phyloP scores from a whole-genome alignment of 331 rosid species.

The Malus hybrid region DNA sequence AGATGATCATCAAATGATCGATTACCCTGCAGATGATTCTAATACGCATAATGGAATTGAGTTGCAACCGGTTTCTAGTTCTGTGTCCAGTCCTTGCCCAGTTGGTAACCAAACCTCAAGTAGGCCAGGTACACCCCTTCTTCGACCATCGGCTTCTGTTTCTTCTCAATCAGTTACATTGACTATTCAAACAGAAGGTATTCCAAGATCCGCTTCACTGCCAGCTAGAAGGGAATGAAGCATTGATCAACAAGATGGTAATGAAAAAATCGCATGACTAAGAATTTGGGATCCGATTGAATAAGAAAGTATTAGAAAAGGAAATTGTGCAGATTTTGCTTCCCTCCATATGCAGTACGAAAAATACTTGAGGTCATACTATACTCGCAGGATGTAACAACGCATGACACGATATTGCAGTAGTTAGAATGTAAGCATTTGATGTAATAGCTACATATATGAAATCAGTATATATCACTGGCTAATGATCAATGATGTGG shows the following conservation, averaged over 20 bases:
- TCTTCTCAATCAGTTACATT: slow-evolving; percentile 33
- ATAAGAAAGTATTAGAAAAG: not conserved
- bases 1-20: slow-evolving; percentile 34
- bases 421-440: not conserved
- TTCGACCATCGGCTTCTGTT: slow-evolving; percentile 57
- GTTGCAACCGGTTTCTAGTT: slow-evolving; percentile 35
- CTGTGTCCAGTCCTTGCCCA: slow-evolving; percentile 26
- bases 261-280: not conserved
- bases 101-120: slow-evolving; percentile 53
- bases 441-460: not conserved
- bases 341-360: not conserved
- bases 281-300: not conserved
- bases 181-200: slow-evolving; percentile 22
- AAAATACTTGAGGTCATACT: not conserved
- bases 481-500: not conserved
- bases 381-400: not conserved
- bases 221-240: slow-evolving; percentile 47
- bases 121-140: slow-evolving; percentile 62
- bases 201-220: slow-evolving; percentile 64
- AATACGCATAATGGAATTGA: slow-evolving; percentile 33
- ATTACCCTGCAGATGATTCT: slow-evolving; percentile 16
- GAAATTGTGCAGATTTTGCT: not conserved
- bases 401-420: not conserved
- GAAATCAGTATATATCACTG: not conserved
- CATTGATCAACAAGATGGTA: not conserved